phyloP scores from a whole-genome alignment of 805 yeast genomes.

The Starmera amethionina region DNA sequence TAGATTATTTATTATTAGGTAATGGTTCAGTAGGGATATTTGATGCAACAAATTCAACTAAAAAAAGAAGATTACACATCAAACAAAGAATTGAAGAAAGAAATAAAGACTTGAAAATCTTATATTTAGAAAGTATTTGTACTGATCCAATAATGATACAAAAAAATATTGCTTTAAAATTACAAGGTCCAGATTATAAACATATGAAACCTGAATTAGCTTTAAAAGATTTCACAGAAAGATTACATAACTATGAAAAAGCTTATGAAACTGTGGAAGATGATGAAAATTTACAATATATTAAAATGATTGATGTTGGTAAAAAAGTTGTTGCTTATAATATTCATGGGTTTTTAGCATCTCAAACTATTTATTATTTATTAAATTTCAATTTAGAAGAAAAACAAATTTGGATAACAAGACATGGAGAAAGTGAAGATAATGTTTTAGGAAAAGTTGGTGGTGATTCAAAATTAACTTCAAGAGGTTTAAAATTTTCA shows the following conservation, averaged over 20 bases:
- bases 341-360: conserved; percentile 79
- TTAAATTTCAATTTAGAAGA: conserved; percentile 82
- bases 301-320: conserved; percentile 94
- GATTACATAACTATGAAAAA: conserved; percentile 74
- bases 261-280: conserved; percentile 90
- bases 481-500: conserved; percentile 69
- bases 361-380: conserved; percentile 86
- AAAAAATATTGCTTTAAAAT: conserved; percentile 72
- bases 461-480: conserved; percentile 78
- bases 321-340: conserved; percentile 88
- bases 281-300: conserved; percentile 66
- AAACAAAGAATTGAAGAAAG: conserved; percentile 46
- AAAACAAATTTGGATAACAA: conserved; percentile 88
- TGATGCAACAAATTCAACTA: conserved; percentile 77
- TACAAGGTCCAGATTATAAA: conserved; percentile 88
- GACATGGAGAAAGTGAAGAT: conserved; percentile 90
- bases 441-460: conserved; percentile 83
- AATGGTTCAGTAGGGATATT: conserved; percentile 89
- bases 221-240: conserved; percentile 67
- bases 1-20: conserved; percentile 72
- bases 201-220: conserved; percentile 79
- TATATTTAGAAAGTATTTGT: conserved; percentile 83
- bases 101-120: conserved; percentile 58
- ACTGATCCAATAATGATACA: conserved; percentile 72
- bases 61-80: conserved; percentile 49